Evolutionary conservation across 2,329 filamentous ascomycete species (phyloP).

Genomic region (Claviceps cyperi): DNA sequence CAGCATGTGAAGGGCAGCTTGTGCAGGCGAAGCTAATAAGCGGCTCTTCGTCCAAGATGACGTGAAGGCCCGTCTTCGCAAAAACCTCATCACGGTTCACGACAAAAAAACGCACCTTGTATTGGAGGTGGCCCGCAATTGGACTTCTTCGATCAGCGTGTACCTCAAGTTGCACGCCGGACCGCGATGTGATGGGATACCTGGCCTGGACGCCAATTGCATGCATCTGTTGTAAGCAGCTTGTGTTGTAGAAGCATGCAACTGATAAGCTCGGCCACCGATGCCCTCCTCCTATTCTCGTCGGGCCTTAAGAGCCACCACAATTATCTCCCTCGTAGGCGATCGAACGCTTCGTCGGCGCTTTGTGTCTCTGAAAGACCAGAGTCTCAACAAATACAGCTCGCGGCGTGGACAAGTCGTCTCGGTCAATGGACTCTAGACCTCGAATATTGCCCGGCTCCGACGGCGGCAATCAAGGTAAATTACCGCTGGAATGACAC

Average conservation of each 20-base stretch:
- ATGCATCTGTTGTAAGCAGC: neutral
- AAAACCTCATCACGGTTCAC: neutral
- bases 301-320: neutral
- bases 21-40: neutral
- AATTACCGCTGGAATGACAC: neutral
- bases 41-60: neutral
- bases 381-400: neutral
- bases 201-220: neutral
- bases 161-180: neutral
- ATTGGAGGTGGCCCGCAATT: neutral
- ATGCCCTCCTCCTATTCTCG: neutral
- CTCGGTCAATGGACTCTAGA: neutral
- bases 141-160: neutral
- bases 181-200: neutral
- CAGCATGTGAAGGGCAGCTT: neutral
- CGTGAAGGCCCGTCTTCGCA: neutral
- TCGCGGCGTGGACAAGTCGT: neutral
- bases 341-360: neutral
- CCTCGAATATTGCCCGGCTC: neutral
- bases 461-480: neutral
- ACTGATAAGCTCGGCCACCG: neutral
- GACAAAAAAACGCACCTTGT: slow-evolving; percentile 1
- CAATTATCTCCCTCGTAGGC: neutral
- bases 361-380: neutral
- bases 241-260: neutral